Evolutionary conservation across 495 filamentous ascomycete species (phyloP).

Genomic region (Massariosphaeria phaeospora): DNA sequence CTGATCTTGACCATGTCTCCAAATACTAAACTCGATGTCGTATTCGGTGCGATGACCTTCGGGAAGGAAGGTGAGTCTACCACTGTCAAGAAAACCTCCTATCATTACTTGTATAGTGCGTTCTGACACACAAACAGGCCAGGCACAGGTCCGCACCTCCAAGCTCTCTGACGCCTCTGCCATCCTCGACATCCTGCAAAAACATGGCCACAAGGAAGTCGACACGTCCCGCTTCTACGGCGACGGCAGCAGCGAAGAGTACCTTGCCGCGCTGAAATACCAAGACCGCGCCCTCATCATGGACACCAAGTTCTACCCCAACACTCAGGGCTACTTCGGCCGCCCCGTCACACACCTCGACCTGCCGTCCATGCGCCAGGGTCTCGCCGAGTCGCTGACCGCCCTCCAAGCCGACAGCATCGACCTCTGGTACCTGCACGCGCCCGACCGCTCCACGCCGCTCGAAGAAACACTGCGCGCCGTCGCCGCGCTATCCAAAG

Average conservation of each 20-base stretch:
- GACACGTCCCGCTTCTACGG: conserved; percentile 53
- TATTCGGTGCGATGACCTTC: conserved; percentile 12
- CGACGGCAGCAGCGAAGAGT: conserved; percentile 72
- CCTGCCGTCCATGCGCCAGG: conserved; percentile 53
- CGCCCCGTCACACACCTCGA: conserved; percentile 44
- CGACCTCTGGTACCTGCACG: conserved; percentile 86
- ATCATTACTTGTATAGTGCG: too few species aligned
- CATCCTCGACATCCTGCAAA: conserved; percentile 51
- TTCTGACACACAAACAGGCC: too few species aligned
- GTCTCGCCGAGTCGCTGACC: conserved; percentile 59
- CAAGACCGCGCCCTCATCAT: conserved; percentile 72
- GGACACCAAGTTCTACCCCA: conserved; percentile 82
- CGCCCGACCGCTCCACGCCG: conserved; percentile 58
- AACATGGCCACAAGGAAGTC: conserved; percentile 38
- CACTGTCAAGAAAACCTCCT: background rate
- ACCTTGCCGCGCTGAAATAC: conserved; percentile 69
- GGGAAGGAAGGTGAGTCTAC: conserved; percentile 1
- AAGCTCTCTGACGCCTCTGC: conserved; percentile 36
- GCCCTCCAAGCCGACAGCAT: conserved; percentile 70
- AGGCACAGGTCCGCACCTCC: conserved; percentile 34
- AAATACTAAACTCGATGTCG: background rate
- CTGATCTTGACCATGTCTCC: background rate
- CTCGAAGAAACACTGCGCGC: conserved; percentile 74
- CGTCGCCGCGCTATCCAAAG: conserved; percentile 72
- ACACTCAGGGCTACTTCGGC: conserved; percentile 40